phyloP scores from a whole-genome alignment of 352 stramenopile genomes.

The Phytophthora tentaculata region DNA sequence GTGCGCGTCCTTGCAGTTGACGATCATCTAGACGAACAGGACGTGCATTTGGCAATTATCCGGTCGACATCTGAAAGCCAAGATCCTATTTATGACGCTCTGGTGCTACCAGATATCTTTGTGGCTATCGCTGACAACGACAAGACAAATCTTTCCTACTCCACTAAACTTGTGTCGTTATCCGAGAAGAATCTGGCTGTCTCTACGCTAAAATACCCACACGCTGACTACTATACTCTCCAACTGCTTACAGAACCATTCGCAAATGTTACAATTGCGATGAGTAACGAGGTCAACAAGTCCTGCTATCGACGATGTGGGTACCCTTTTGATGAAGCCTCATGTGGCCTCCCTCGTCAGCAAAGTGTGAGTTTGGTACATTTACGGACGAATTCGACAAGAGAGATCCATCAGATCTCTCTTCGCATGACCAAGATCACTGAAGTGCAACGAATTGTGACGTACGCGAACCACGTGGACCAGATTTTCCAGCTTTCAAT shows the following conservation, averaged over 20 bases:
- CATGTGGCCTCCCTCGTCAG: conserved; percentile 69
- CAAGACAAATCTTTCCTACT: conserved; percentile 53
- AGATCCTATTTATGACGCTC: conserved; percentile 62
- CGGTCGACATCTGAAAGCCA: conserved; percentile 44
- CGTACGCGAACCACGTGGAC: conserved; percentile 62
- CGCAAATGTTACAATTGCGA: conserved; percentile 74
- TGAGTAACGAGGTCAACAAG: conserved; percentile 73
- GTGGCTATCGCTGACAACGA: conserved; percentile 81
- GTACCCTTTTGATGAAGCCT: conserved; percentile 56
- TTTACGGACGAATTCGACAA: conserved; percentile 61
- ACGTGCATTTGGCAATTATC: conserved; percentile 70
- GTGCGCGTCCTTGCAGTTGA: conserved; percentile 76
- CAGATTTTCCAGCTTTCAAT: conserved; percentile 54
- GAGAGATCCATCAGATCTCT: conserved; percentile 69
- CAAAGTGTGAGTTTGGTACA: conserved; percentile 66
- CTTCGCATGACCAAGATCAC: conserved; percentile 56
- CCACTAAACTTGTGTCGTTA: conserved; percentile 44
- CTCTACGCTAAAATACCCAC: conserved; percentile 29
- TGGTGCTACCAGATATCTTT: conserved; percentile 67
- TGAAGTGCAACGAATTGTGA: conserved; percentile 71
- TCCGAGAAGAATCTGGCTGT: conserved; percentile 34
- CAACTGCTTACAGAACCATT: conserved; percentile 66
- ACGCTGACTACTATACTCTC: conserved; percentile 51
- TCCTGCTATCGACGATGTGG: conserved; percentile 77
- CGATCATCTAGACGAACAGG: conserved; percentile 69